Base-by-base conservation (phyloP, 139 green algal genomes). In the Prasinococcaceae sp. region DNA sequence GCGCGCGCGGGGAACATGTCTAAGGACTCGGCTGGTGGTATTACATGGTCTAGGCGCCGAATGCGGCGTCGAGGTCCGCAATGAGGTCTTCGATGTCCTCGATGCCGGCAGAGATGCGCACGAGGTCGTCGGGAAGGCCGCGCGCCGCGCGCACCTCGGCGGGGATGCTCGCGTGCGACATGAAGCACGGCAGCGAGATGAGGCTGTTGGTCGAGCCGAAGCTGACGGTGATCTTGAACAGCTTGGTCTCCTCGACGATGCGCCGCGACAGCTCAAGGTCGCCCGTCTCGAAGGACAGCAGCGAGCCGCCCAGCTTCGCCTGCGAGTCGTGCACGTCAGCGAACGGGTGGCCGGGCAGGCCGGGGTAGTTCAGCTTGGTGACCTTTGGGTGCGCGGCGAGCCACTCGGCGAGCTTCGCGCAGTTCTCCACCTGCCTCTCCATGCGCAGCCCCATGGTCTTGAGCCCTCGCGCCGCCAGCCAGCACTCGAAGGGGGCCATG, bases 361-460 rank as follows among this genome's bases (percentile, higher is more conserved):
- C 81, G 0, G 88, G 72, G 65, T 93, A 98, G 79, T 94, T 94
- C 30, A 99, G 65, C 20, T 66, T 57, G 19, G 69, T 68, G 24
- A 95, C 79, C 32, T 86, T 61, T 0, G 90, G 83, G 66, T 98
- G 92, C 0, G 20, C 8, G 2, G 60, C 56, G 45, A 99, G 74
- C 58, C 75, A 97, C 14, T 62, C 26, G 0, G 86, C 92, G 4
- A 99, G 65, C 3, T 71, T 68, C 47, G 5, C 12, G 35, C 55
- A 63, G 58, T 86, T 89, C 25, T 69, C 47, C 30, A 58, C 47
- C 58, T 88, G 78, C 20, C 64, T 59, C 69, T 94, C 80, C 78
- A 99, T 90, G 33, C 92, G 79, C 51, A 99, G 67, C 0, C 74
- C 59, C 88, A 99, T 95, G 43, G 90, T 99, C 61, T 96, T 95